These are phyloP conservation scores for Myxozyma sirexii DNA, from an alignment of 805 yeast genomes.

Conservation along the genomic window DNA sequence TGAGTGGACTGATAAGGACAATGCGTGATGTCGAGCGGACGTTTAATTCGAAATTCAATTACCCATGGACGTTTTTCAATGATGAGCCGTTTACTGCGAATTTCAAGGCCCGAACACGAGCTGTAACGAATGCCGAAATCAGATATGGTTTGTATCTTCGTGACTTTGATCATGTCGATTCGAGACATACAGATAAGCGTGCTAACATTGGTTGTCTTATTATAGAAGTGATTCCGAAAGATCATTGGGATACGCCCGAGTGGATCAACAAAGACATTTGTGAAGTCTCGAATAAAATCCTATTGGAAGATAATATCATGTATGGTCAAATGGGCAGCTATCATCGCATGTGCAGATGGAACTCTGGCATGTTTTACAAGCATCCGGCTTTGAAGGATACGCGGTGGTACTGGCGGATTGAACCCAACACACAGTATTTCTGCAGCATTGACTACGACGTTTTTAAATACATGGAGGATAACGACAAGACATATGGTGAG, in stretches of 20 bases:
- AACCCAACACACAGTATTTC: constrained; percentile 69
- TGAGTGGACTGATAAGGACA: constrained; percentile 52
- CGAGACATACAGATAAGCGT: constrained; percentile 36
- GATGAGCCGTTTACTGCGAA: constrained; percentile 64
- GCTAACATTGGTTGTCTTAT: constrained; percentile 60
- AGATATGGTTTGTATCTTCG: constrained; percentile 49
- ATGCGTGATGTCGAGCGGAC: constrained; percentile 62
- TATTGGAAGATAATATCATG: constrained; percentile 51
- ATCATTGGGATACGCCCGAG: constrained; percentile 64
- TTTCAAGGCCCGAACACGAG: constrained; percentile 54
- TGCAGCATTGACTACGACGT: constrained; percentile 71
- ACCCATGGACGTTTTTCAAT: constrained; percentile 80
- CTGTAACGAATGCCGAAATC: constrained; percentile 48
- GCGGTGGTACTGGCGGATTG: constrained; percentile 79
- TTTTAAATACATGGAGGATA: constrained; percentile 50
- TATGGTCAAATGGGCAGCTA: constrained; percentile 66
- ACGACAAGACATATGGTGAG: constrained; percentile 74
- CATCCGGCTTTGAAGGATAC: constrained; percentile 63
- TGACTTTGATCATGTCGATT: neutral
- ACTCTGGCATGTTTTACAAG: constrained; percentile 64
- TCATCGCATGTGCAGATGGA: constrained; percentile 85
- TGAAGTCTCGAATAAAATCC: constrained; percentile 46
- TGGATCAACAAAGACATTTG: constrained; percentile 54
- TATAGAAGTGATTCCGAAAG: constrained; percentile 45
- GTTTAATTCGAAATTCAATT: constrained; percentile 70